Base-by-base conservation (phyloP, 2,329 filamentous ascomycete genomes). In the Pseudogymnoascus sp. region DNA sequence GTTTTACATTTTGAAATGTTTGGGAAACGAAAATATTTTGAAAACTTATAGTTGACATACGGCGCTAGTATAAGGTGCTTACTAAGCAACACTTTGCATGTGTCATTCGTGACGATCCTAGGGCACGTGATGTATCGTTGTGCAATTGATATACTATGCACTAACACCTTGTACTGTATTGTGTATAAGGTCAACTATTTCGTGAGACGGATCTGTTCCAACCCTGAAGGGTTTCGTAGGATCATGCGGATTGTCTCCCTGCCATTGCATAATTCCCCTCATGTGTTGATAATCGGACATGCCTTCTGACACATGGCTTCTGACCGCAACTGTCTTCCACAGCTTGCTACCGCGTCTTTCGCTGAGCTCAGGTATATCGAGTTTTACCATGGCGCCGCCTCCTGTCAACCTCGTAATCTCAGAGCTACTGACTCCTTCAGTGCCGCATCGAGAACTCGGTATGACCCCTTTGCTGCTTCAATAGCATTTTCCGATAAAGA, bases 401-500 rank as follows among this genome's bases (percentile, higher is more conserved):
- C 9, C 16, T 14, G n/a, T 54, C 47, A 54, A 20, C 47, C 47
- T 32, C 47, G 32, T 12, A 61, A 30, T 61, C 70, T 71, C 58
- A 70, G 71, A 66, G 79, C 74, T 8, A 77, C 76, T 47, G 80
- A 79, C 67, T 88, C 85, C 61, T 78, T 80, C 14, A 87, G 75
- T 60, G 84, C 83, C 61, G 85, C 83, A 58, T 78, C 78, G 58
- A 88, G 75, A 39, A 88, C 84, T 2, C 78, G 74, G 63, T 86
- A 76, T 34, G 81, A 78, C 39, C 83, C 80, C 16, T 79, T 73
- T 43, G 86, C 84, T 34, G 85, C 84, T 69, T 83, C 80, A 30
- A 87, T 83, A 59, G 86, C 85, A 63, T 79, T 80, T 67, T 88
- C 84, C 32, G 87, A 77, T 58, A 89, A 72, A 16, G 77, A 72